A percentile compares a stretch with the other conserved stretches of the same genome.
phyloP scores from a whole-genome alignment of 768 basidiomycete genomes.

The Clitopilus passeckerianus region DNA sequence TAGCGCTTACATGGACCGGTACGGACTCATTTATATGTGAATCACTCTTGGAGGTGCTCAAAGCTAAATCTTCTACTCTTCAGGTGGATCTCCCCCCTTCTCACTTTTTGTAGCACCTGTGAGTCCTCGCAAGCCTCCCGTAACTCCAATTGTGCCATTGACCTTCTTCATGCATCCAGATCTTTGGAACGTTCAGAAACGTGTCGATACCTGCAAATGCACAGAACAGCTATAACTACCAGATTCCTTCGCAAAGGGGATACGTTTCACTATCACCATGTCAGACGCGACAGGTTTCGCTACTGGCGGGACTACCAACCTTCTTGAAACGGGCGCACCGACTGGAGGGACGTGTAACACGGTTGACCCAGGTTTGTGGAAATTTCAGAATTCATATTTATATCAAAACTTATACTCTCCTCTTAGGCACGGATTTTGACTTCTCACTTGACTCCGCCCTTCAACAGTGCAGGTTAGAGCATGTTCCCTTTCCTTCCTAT shows the following conservation, averaged over 20 bases:
- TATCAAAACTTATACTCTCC: not conserved
- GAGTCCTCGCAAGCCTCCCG: slow-evolving; percentile 14
- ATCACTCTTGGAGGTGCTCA: slow-evolving; percentile 3
- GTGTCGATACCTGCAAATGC: slow-evolving; percentile 50
- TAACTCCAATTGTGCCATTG: slow-evolving; percentile 3
- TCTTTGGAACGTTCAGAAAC: slow-evolving; percentile 49
- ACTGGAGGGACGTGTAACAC: slow-evolving; percentile 49
- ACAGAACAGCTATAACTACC: slow-evolving; percentile 45
- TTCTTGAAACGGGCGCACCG: slow-evolving; percentile 45
- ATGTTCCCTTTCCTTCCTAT: slow-evolving; percentile 4
- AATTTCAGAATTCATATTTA: not conserved
- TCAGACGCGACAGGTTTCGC: slow-evolving; percentile 70
- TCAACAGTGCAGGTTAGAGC: slow-evolving; percentile 55
- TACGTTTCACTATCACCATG: slow-evolving; percentile 54
- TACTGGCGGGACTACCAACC: slow-evolving; percentile 51
- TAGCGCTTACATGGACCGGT: slow-evolving; percentile 65
- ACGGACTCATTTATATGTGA: slow-evolving; percentile 9
- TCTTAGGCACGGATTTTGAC: slow-evolving; percentile 33
- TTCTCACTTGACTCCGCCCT: slow-evolving; percentile 49
- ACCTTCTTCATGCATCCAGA: slow-evolving; percentile 25
- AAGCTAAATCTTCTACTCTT: not conserved
- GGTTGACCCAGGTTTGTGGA: slow-evolving; percentile 30
- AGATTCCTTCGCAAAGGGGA: slow-evolving; percentile 35
- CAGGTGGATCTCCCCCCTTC: slow-evolving; percentile 59
- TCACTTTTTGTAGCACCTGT: slow-evolving; percentile 48